Conservation (phyloP, 2,329 filamentous ascomycete species). For the Aureobasidium namibiae region DNA sequence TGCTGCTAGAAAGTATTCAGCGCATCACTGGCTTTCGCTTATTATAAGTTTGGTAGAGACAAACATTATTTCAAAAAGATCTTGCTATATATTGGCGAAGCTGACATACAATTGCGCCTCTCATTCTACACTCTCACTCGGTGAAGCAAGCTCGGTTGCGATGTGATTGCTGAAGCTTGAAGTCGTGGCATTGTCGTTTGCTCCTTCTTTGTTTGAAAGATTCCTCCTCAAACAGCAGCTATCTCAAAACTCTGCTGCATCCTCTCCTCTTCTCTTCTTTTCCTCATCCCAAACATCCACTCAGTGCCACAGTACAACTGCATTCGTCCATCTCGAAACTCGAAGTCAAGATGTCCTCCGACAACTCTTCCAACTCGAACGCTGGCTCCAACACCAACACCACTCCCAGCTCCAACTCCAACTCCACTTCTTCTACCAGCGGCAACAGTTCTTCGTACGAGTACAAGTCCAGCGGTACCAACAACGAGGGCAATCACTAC, state of each 20-base stretch:
- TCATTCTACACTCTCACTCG: too few relatives aligned
- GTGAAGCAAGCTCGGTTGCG: background rate
- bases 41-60: too few relatives aligned
- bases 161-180: background rate
- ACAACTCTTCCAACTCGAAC: conserved; percentile 13
- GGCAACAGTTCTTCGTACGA: conserved; percentile 24
- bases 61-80: too few relatives aligned
- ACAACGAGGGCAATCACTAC: conserved; percentile 61
- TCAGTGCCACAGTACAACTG: background rate
- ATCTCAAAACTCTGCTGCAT: background rate
- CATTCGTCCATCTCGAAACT: background rate
- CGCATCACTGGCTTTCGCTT: background rate
- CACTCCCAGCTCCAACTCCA: conserved; percentile 10
- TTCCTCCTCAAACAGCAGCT: background rate
- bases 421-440: conserved; percentile 8
- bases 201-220: background rate
- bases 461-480: conserved; percentile 46
- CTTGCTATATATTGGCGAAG: background rate
- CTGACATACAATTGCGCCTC: background rate
- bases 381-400: too few relatives aligned
- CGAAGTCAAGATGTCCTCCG: background rate
- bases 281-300: background rate
- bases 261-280: background rate
- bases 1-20: too few relatives aligned
- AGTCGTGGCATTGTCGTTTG: background rate